phyloP scores from a whole-genome alignment of 768 basidiomycete species.

The Termitomyces heimii region DNA sequence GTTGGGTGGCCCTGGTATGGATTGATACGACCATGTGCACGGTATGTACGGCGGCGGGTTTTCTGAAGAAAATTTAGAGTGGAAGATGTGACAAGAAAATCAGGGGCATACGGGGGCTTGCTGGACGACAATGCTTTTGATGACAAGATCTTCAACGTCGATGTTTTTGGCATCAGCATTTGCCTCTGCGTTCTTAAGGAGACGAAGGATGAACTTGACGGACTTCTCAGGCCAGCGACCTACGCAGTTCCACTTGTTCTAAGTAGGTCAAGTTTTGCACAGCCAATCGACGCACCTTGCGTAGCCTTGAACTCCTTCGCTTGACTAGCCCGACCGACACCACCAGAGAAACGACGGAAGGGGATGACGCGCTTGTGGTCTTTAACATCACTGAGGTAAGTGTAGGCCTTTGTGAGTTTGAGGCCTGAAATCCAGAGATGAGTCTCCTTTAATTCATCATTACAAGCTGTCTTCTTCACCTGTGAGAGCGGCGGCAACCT shows the following conservation, averaged over 20 bases:
- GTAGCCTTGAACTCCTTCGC: conserved; percentile 96
- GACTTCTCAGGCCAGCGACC: conserved; percentile 99
- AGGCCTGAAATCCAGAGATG: conserved; percentile 50
- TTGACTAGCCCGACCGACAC: conserved; percentile 91
- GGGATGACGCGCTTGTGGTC: conserved; percentile 98
- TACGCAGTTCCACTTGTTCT: conserved; percentile 21
- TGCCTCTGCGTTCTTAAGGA: conserved; percentile 98
- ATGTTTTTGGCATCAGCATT: conserved; percentile 98
- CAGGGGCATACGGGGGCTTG: conserved; percentile 86
- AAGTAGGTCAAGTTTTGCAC: background rate
- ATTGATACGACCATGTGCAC: conserved; percentile 96
- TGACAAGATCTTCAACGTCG: conserved; percentile 84
- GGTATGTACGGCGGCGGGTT: conserved; percentile 99
- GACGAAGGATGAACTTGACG: conserved; percentile 87
- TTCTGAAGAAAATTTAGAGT: conserved; percentile 45
- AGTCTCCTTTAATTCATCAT: background rate
- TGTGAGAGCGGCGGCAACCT: conserved; percentile 91
- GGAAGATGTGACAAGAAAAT: conserved; percentile 1
- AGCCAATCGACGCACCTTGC: conserved; percentile 60
- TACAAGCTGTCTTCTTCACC: conserved; percentile 43
- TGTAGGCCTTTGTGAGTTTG: conserved; percentile 91
- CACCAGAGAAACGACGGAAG: conserved; percentile 92
- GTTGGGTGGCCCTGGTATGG: conserved; percentile 98
- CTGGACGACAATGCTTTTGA: conserved; percentile 97
- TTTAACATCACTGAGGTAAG: conserved; percentile 88